These are phyloP conservation scores for Phytophthora sp. DNA, from an alignment of 352 stramenopile species.

Conservation along the genomic window DNA sequence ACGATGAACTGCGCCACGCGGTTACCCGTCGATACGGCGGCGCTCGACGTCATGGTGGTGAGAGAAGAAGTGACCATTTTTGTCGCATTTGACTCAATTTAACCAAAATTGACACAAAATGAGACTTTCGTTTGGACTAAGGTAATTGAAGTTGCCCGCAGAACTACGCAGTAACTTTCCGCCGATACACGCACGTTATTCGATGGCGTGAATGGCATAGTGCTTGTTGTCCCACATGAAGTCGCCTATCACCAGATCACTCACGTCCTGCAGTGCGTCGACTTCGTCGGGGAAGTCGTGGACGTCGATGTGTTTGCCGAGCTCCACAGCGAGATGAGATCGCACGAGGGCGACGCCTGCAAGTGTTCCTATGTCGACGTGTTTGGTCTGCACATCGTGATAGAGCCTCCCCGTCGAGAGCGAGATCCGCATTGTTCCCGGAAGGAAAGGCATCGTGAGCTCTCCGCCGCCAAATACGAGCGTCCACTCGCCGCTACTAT, in stretches of 20 bases:
- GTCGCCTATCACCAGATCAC: slow-evolving; percentile 42
- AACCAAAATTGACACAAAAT: not conserved
- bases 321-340: slow-evolving; percentile 79
- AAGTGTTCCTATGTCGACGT: slow-evolving; percentile 36
- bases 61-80: slow-evolving; percentile 23
- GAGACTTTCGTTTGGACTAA: not conserved
- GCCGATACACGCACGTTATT: too few relatives aligned
- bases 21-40: slow-evolving; percentile 52
- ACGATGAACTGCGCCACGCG: slow-evolving; percentile 71
- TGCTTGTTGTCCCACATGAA: slow-evolving; percentile 57
- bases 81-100: not conserved
- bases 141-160: slow-evolving; percentile 23
- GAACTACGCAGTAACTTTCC: too few relatives aligned
- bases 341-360: slow-evolving; percentile 59
- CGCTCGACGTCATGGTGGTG: slow-evolving; percentile 12
- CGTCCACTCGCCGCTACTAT: slow-evolving; percentile 34
- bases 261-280: slow-evolving; percentile 8
- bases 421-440: slow-evolving; percentile 65
- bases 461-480: slow-evolving; percentile 67
- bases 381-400: slow-evolving; percentile 64
- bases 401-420: slow-evolving; percentile 73
- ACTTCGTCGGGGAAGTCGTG: slow-evolving; percentile 38
- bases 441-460: slow-evolving; percentile 59
- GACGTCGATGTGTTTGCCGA: slow-evolving; percentile 65
- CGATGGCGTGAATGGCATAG: slow-evolving; percentile 54